Evolutionary conservation across 495 filamentous ascomycete genomes (phyloP), one percentile per base, ranked within the genome.

Genomic region (Sphaerosporella brunnea): DNA sequence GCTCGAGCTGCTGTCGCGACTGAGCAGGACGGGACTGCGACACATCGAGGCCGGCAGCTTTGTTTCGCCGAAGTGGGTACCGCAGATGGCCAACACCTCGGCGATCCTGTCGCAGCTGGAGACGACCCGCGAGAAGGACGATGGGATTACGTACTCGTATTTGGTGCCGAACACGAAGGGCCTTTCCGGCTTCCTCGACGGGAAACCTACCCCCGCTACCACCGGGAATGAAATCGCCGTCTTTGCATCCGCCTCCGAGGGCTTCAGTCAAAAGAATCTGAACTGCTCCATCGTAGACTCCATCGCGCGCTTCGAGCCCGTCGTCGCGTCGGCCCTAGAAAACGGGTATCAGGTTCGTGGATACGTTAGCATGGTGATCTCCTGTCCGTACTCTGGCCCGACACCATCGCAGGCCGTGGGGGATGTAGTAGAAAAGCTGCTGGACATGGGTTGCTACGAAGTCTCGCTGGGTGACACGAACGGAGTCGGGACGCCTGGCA

Each of bases 31-130:
- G 0, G 90, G 90, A 0, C 67, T 97, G 18, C 72, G 70, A 2
- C 81, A 79, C 36, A 94, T 97, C 52, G 90, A 97, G 63, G 90
- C 90, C 19, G 90, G 90, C 1, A 86, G 84, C 2, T 97, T 97
- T 62, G 88, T 96, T 5, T 73, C 81, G 42, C 87, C 86, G 5
- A 95, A 93, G 81, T 96, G 90, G 90, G 86, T 95, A 18, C 90
- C 90, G 23, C 92, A 95, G 84, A 97, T 97, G 90, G 83, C 81
- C 24, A 84, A 86, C 52, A 93, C 88, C 0, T 69, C 75, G 50
- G 76, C 86, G 38, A 86, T 96, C 37, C 77, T 93, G 32, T 67
- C 80, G 44, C 69, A 82, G 51, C 44, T 61, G 11, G 49, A 47
- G 1, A 18, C 47, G 9, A 36, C 25, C 2, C 9, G 23, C 13